Conservation (phyloP, 108 stramenopile genomes). For the Cyclostephanos tholiformis region DNA sequence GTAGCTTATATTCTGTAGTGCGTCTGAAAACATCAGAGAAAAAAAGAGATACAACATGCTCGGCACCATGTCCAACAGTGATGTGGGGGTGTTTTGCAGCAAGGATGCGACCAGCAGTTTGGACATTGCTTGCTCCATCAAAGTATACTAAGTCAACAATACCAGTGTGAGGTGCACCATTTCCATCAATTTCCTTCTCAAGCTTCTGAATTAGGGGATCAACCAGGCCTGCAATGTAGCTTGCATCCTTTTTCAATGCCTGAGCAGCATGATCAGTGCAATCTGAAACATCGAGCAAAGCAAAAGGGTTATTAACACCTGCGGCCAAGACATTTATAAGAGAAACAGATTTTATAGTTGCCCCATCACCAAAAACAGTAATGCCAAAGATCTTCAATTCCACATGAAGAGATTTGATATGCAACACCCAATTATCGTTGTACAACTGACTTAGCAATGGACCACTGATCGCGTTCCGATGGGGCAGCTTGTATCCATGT, state of each 20-base stretch:
- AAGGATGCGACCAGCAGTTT: background rate
- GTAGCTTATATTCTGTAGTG: background rate
- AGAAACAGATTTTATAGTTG: background rate
- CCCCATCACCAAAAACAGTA: constrained; percentile 1
- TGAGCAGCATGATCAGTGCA: background rate
- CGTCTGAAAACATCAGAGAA: constrained; percentile 4
- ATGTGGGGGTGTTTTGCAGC: background rate
- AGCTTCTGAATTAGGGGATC: background rate
- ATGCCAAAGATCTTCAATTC: background rate
- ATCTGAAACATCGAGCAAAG: constrained; percentile 5
- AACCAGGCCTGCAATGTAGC: background rate
- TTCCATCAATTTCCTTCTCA: constrained; percentile 2
- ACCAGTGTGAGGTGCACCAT: background rate
- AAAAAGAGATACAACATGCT: constrained; percentile 6
- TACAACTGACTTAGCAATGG: background rate
- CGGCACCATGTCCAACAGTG: background rate
- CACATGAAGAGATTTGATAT: background rate
- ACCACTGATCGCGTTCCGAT: background rate
- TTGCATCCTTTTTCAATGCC: constrained; percentile 1
- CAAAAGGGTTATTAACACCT: too few relatives aligned
- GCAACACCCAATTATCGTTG: background rate
- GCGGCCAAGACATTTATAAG: constrained; percentile 3
- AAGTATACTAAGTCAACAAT: constrained; percentile 3
- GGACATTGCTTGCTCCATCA: constrained; percentile 6
- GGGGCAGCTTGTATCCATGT: background rate